Percentiles rank a stretch among this genome's conserved stretches.
Conservation (phyloP, 2,329 filamentous ascomycete species). For the Beauveria sp. region DNA sequence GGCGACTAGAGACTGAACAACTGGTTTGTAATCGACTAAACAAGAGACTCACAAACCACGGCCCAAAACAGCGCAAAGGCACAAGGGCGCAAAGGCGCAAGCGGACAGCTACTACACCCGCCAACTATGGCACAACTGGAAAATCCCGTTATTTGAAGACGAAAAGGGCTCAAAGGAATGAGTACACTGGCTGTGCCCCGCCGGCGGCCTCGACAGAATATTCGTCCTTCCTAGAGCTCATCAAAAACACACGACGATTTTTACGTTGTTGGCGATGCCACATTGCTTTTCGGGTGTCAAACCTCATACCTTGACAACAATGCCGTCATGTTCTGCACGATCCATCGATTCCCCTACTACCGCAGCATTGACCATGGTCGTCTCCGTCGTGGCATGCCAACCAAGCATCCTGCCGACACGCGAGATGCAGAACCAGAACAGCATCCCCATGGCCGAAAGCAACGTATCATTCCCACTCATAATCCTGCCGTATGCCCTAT, state of each 20-base stretch:
- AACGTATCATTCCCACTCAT: constrained; percentile 6
- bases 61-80: too few relatives aligned
- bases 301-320: background rate
- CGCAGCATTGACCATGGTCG: background rate
- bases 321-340: background rate
- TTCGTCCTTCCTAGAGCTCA: too few relatives aligned
- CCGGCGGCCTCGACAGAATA: too few relatives aligned
- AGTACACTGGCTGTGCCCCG: too few relatives aligned
- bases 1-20: too few relatives aligned
- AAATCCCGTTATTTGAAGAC: too few relatives aligned
- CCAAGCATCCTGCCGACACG: background rate
- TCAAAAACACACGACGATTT: background rate
- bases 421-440: constrained; percentile 2
- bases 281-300: background rate
- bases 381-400: background rate
- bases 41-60: too few relatives aligned
- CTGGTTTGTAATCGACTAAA: too few relatives aligned
- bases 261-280: background rate
- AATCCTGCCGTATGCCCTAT: constrained; percentile 18
- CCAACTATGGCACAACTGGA: too few relatives aligned
- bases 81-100: too few relatives aligned
- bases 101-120: too few relatives aligned
- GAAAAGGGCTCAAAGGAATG: too few relatives aligned
- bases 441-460: background rate
- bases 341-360: background rate